These are phyloP conservation scores for Kwoniella dejecticola DNA, from an alignment of 768 basidiomycete genomes.

Conservation along the genomic window DNA sequence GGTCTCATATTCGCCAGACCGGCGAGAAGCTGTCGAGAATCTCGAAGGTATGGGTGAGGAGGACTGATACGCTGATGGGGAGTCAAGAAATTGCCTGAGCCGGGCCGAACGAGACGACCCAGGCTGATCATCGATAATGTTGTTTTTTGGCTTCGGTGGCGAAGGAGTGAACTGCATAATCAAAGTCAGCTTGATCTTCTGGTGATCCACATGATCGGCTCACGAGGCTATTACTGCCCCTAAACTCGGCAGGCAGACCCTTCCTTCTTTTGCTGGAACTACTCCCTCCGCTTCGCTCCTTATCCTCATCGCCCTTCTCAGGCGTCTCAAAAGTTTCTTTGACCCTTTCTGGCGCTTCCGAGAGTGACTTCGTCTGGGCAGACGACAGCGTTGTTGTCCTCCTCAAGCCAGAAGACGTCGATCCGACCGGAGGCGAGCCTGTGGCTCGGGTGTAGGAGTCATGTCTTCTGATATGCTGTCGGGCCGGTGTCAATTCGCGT, in stretches of 20 bases:
- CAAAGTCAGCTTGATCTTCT: not conserved
- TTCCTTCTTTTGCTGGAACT: constrained; percentile 37
- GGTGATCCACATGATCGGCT: not conserved
- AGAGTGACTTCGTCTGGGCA: constrained; percentile 3
- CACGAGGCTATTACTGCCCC: constrained; percentile 25
- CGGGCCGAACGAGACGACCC: constrained; percentile 18
- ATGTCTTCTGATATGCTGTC: constrained; percentile 2
- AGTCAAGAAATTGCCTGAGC: constrained; percentile 18
- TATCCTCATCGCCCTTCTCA: constrained; percentile 21
- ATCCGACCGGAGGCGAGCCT: constrained; percentile 7
- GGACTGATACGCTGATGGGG: constrained; percentile 15
- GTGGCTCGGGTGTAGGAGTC: constrained; percentile 12
- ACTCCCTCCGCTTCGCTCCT: constrained; percentile 41
- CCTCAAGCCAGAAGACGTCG: constrained; percentile 5
- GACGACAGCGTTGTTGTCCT: constrained; percentile 21
- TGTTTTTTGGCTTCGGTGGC: constrained; percentile 18
- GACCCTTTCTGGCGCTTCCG: not conserved
- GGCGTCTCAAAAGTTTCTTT: constrained; percentile 8
- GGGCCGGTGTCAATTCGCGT: not conserved
- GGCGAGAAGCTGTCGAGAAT: constrained; percentile 8
- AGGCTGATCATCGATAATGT: constrained; percentile 1
- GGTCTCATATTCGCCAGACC: constrained; percentile 7
- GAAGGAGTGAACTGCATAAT: constrained; percentile 40
- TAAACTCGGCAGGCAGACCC: constrained; percentile 39
- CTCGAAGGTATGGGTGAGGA: constrained; percentile 15